These are phyloP conservation scores for Candida sanyaensis DNA, from an alignment of 1,139 yeast genomes.

Conservation along the genomic window DNA sequence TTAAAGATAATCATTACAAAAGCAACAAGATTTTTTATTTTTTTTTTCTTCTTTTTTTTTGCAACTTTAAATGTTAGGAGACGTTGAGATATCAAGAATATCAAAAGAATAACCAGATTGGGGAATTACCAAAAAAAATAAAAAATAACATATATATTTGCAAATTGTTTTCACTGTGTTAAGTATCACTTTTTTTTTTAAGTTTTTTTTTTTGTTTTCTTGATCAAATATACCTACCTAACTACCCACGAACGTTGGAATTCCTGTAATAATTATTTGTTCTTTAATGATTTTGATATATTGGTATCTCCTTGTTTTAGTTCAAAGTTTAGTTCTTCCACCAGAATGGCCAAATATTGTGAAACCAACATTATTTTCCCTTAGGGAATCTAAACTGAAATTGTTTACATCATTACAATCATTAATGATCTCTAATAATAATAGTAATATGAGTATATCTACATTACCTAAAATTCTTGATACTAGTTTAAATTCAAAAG, in stretches of 20 bases:
- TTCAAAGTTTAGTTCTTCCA: constrained; percentile 10
- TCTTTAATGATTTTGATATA: neutral
- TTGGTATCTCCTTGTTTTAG: neutral
- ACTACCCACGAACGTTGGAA: no score
- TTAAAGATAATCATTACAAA: constrained; percentile 1
- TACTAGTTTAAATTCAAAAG: neutral
- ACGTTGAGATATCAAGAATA: neutral
- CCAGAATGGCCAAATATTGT: constrained; percentile 14
- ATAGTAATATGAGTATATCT: neutral
- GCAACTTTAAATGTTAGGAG: neutral
- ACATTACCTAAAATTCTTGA: neutral
- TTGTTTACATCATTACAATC: constrained; percentile 13
- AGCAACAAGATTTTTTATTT: neutral
- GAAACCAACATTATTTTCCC: constrained; percentile 13
- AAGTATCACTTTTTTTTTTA: neutral
- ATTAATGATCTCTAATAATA: constrained; percentile 6
- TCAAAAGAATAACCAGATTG: neutral
- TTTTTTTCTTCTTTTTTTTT: neutral
- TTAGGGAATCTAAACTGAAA: constrained; percentile 13
- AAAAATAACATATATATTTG: no score
- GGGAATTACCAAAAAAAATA: no score
- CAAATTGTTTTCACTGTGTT: no score
- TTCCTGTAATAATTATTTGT: neutral
- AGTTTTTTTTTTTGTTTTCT: neutral
- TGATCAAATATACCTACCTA: no score